These are phyloP conservation scores for Rhodotorula toruloides DNA, from an alignment of 768 basidiomycete species.

Conservation along the genomic window DNA sequence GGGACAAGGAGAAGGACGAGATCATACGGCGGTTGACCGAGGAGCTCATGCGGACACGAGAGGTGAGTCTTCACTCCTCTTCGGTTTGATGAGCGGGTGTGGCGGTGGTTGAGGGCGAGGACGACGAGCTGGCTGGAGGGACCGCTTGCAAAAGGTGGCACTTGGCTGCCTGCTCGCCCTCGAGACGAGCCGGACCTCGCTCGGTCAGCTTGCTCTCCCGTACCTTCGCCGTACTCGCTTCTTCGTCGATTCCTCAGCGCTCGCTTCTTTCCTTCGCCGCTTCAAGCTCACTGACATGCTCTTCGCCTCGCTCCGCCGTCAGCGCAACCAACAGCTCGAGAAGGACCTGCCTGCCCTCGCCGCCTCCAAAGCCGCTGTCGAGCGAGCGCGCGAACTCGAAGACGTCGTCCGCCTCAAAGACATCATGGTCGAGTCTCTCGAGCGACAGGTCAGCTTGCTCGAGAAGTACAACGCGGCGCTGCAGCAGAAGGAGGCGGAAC, in stretches of 20 bases:
- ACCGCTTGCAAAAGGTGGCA: too few species aligned
- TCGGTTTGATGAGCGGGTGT: not conserved
- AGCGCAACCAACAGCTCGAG: constrained; percentile 7
- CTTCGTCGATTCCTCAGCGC: too few species aligned
- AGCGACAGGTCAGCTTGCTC: constrained; percentile 3
- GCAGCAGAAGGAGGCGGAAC: constrained; percentile 18
- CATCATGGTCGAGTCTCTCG: constrained; percentile 12
- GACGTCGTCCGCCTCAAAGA: constrained; percentile 11
- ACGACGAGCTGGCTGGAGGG: not conserved
- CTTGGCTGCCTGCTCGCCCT: too few species aligned
- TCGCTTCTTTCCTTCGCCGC: not conserved
- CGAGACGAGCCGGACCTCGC: too few species aligned
- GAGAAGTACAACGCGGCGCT: constrained; percentile 10
- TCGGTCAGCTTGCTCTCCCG: too few species aligned
- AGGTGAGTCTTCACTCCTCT: constrained; percentile 4
- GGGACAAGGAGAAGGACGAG: constrained; percentile 9
- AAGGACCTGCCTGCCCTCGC: not conserved
- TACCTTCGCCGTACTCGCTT: too few species aligned
- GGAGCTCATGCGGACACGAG: not conserved
- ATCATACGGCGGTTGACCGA: constrained; percentile 9
- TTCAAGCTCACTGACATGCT: not conserved
- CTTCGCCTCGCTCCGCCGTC: not conserved
- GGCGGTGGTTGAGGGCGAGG: not conserved
- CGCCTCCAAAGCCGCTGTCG: constrained; percentile 13
- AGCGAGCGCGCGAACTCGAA: constrained; percentile 19